Percentiles rank a stretch among this genome's conserved stretches.
phyloP scores from a whole-genome alignment of 1,284 basidiomycete genomes.

The Moniliella sp. region DNA sequence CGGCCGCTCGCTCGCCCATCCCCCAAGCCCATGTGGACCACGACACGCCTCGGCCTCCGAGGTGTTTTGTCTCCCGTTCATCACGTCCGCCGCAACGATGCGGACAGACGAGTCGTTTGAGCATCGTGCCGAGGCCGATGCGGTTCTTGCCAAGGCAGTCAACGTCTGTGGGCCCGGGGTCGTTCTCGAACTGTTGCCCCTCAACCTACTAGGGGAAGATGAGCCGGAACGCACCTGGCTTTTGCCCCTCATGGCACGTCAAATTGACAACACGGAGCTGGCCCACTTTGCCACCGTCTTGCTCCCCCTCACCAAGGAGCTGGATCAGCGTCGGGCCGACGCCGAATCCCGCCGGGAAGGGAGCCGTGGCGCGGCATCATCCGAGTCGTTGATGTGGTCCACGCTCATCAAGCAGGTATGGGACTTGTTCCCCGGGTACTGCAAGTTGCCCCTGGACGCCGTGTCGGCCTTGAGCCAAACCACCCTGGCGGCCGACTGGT shows the following conservation, averaged over 20 bases:
- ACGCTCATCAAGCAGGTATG: constrained; percentile 80
- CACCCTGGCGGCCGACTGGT: too few relatives aligned
- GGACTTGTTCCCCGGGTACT: constrained; percentile 46
- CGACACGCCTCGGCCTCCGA: too few relatives aligned
- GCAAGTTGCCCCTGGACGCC: constrained; percentile 65
- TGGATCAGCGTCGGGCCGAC: constrained; percentile 47
- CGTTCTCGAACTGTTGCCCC: constrained; percentile 53
- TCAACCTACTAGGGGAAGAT: constrained; percentile 45
- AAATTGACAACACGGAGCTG: constrained; percentile 55
- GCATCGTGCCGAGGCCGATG: constrained; percentile 68
- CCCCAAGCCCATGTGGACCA: too few relatives aligned
- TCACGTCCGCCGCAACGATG: constrained; percentile 54
- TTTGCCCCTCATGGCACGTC: constrained; percentile 64
- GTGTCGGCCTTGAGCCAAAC: constrained; percentile 10
- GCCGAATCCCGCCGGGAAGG: constrained; percentile 39
- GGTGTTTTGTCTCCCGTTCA: constrained; percentile 49
- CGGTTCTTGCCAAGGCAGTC: constrained; percentile 58
- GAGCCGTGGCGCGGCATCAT: too few relatives aligned
- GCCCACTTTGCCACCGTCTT: constrained; percentile 72
- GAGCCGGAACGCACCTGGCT: constrained; percentile 55
- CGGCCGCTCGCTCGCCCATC: too few relatives aligned
- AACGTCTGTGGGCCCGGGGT: constrained; percentile 63
- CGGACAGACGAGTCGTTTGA: constrained; percentile 64
- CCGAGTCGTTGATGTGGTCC: constrained; percentile 80
- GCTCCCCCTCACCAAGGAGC: constrained; percentile 72